phyloP scores from a whole-genome alignment of 2,329 filamentous ascomycete species.

The Venturiaceae sp. region DNA sequence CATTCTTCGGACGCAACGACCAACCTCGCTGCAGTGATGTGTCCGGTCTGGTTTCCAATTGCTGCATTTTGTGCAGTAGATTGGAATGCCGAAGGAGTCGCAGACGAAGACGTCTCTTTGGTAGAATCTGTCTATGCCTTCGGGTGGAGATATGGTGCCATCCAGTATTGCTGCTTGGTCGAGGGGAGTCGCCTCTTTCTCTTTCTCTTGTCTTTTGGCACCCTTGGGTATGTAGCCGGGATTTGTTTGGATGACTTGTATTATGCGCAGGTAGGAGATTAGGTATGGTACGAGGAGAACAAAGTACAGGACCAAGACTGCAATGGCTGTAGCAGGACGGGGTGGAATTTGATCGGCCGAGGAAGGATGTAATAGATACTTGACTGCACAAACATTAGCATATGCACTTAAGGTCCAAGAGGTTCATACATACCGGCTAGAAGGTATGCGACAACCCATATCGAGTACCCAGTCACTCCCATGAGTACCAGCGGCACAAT shows the following conservation, averaged over 20 bases:
- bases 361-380: slow-evolving; percentile 55
- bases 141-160: slow-evolving; percentile 42
- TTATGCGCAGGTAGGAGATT: slow-evolving; percentile 59
- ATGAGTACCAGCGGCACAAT: slow-evolving; percentile 62
- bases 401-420: background rate
- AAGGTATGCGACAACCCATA: slow-evolving; percentile 59
- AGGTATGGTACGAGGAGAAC: slow-evolving; percentile 59
- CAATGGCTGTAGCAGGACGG: slow-evolving; percentile 51
- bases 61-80: slow-evolving; percentile 75
- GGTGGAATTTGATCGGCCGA: slow-evolving; percentile 19
- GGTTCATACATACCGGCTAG: slow-evolving; percentile 51
- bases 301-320: slow-evolving; percentile 64
- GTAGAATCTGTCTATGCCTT: slow-evolving; percentile 68
- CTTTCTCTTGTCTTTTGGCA: background rate
- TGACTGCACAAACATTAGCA: slow-evolving; percentile 38
- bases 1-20: slow-evolving; percentile 78
- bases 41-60: slow-evolving; percentile 83
- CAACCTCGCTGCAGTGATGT: slow-evolving; percentile 77
- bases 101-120: slow-evolving; percentile 76
- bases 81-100: slow-evolving; percentile 71
- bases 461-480: slow-evolving; percentile 57
- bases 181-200: background rate
- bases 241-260: slow-evolving; percentile 57
- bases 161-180: slow-evolving; percentile 13
- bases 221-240: slow-evolving; percentile 50